These are phyloP conservation scores for Pseudonitzschia multiseries DNA, from an alignment of 108 stramenopile species.

Conservation along the genomic window DNA sequence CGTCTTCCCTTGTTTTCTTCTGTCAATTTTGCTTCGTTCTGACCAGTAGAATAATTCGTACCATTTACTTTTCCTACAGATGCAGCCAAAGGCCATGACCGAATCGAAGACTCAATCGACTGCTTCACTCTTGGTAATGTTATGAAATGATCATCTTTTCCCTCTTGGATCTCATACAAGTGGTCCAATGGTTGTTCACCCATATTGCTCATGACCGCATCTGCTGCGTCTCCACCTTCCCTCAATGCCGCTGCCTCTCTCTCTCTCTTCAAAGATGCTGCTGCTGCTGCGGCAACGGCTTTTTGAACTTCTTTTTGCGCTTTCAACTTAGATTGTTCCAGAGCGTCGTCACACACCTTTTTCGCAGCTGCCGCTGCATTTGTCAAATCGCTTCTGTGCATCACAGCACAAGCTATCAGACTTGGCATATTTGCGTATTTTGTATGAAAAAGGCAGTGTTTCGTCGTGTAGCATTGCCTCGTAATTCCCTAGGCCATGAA, in stretches of 20 bases:
- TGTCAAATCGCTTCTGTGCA: conserved; percentile 52
- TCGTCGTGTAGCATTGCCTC: conserved; percentile 79
- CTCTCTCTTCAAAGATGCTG: conserved; percentile 44
- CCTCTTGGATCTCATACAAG: conserved; percentile 36
- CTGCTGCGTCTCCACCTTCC: conserved; percentile 45
- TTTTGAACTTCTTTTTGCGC: conserved; percentile 72
- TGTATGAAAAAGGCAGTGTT: conserved; percentile 61
- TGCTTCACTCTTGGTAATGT: conserved; percentile 34
- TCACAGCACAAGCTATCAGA: conserved; percentile 49
- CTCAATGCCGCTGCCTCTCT: conserved; percentile 44
- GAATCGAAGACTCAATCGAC: conserved; percentile 7
- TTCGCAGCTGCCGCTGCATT: conserved; percentile 50
- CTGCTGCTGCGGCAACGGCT: conserved; percentile 76
- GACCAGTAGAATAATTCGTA: not conserved
- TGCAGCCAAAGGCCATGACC: not conserved
- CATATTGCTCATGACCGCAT: conserved; percentile 35
- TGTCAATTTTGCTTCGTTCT: not conserved
- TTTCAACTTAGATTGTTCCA: conserved; percentile 67
- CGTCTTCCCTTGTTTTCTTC: conserved; percentile 21
- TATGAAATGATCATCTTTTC: conserved; percentile 43
- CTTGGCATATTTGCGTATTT: conserved; percentile 50
- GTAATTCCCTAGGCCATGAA: conserved; percentile 86
- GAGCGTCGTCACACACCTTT: conserved; percentile 65
- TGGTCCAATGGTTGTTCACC: conserved; percentile 38
- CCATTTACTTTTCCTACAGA: not conserved